A percentile compares a stretch with the other conserved stretches of the same genome.
These are phyloP conservation scores for Garcia nutans DNA, from an alignment of 345 rosid genomes.

Conservation along the genomic window DNA sequence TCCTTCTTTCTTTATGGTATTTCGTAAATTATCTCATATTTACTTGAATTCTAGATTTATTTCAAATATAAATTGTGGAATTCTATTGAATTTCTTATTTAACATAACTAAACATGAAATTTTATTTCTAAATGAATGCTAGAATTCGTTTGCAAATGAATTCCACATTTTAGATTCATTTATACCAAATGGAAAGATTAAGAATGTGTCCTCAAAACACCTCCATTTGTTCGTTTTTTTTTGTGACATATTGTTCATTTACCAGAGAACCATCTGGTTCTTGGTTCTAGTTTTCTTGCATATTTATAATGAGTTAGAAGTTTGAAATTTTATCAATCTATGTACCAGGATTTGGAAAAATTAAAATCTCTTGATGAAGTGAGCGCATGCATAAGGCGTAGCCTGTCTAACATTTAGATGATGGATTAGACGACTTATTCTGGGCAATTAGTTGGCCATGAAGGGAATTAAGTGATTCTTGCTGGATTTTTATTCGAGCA, in stretches of 20 bases:
- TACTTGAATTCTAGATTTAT: too few species aligned
- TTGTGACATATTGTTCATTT: neutral
- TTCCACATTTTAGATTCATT: too few species aligned
- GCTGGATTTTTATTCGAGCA: neutral
- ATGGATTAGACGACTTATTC: neutral
- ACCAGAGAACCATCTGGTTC: neutral
- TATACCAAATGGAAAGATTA: neutral
- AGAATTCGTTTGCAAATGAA: too few species aligned
- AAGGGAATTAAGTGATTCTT: neutral
- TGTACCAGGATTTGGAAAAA: neutral
- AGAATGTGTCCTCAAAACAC: neutral
- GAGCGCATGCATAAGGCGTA: neutral
- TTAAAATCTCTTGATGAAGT: neutral
- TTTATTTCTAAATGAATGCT: too few species aligned
- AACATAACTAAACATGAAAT: too few species aligned
- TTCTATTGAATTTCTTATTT: too few species aligned
- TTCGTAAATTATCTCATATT: too few species aligned
- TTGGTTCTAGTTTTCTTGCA: neutral
- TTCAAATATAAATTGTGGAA: too few species aligned
- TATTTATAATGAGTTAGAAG: neutral
- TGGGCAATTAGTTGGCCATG: neutral
- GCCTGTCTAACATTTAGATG: neutral
- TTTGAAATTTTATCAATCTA: neutral
- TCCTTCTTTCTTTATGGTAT: too few species aligned
- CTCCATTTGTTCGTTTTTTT: too few species aligned